A percentile compares a stretch with the other conserved stretches of the same genome.
These are phyloP conservation scores for Serendipita sp. DNA, from an alignment of 768 basidiomycete species.

Conservation along the genomic window DNA sequence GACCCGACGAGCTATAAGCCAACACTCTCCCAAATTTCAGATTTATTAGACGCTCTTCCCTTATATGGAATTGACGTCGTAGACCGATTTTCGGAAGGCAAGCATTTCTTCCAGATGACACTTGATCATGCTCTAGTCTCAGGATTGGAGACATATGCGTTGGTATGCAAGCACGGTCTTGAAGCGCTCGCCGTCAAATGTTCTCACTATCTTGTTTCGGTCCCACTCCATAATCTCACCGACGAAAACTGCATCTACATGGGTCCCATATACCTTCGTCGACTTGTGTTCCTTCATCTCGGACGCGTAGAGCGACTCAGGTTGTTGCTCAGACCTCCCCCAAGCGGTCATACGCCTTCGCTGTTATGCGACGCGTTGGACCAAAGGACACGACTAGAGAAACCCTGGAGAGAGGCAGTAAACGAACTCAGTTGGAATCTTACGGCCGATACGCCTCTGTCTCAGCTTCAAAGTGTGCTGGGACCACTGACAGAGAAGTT, in stretches of 20 bases:
- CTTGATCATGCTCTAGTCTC: constrained; percentile 49
- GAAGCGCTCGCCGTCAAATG: constrained; percentile 59
- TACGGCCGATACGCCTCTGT: neutral
- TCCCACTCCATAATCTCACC: constrained; percentile 45
- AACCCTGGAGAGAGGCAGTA: neutral
- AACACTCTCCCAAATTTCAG: neutral
- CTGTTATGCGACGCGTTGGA: constrained; percentile 24
- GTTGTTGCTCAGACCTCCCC: constrained; percentile 36
- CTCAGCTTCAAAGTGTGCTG: neutral
- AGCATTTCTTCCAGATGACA: constrained; percentile 29
- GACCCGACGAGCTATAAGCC: constrained; percentile 63
- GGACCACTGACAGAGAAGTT: neutral
- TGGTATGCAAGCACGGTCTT: constrained; percentile 49
- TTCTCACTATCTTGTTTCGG: constrained; percentile 58
- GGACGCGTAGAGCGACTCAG: constrained; percentile 23
- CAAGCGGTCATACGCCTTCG: constrained; percentile 59
- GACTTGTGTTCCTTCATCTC: constrained; percentile 25
- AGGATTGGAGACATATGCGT: constrained; percentile 56
- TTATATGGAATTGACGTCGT: neutral
- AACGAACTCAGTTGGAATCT: neutral
- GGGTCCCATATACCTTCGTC: constrained; percentile 27
- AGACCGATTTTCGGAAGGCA: neutral
- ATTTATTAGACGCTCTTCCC: neutral
- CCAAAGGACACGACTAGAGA: neutral
- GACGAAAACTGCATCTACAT: constrained; percentile 49